These are phyloP conservation scores for Ophiobolus disseminans DNA, from an alignment of 2,329 filamentous ascomycete species.

Conservation along the genomic window DNA sequence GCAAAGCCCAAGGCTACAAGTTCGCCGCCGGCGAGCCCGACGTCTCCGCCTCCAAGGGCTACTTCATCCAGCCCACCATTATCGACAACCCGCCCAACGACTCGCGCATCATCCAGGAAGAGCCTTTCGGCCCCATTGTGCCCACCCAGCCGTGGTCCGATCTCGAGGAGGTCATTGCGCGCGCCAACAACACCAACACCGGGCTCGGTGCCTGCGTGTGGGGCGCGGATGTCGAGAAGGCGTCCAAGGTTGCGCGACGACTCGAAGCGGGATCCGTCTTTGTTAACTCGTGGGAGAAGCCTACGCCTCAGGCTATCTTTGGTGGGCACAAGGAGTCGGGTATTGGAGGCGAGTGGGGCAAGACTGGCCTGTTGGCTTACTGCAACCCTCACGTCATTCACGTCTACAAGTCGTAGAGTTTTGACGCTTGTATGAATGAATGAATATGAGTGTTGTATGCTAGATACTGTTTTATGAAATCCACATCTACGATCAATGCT, in stretches of 20 bases:
- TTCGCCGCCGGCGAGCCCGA: constrained; percentile 59
- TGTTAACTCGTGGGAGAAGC: constrained; percentile 61
- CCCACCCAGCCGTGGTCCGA: constrained; percentile 69
- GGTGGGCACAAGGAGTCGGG: constrained; percentile 81
- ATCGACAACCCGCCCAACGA: constrained; percentile 65
- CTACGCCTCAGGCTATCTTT: constrained; percentile 62
- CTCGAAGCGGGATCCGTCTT: constrained; percentile 64
- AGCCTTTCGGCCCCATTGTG: constrained; percentile 71
- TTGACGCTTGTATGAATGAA: background rate
- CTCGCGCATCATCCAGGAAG: constrained; percentile 64
- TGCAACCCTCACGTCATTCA: constrained; percentile 58
- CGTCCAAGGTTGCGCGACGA: constrained; percentile 55
- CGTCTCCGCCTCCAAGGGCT: constrained; percentile 53
- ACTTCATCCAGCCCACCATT: constrained; percentile 67
- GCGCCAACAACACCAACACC: constrained; percentile 57
- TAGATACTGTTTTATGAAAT: too few species aligned
- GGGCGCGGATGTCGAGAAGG: constrained; percentile 52
- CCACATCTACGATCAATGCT: too few species aligned
- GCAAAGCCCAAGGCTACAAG: constrained; percentile 60
- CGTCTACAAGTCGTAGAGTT: constrained; percentile 50
- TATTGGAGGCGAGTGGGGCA: constrained; percentile 72
- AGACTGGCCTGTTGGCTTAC: constrained; percentile 54
- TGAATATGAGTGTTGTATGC: constrained; percentile 7
- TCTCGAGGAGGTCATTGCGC: constrained; percentile 59
- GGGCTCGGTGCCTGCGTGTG: constrained; percentile 64